phyloP scores from a whole-genome alignment of 2,329 filamentous ascomycete genomes.

The Pyricularia grisea region DNA sequence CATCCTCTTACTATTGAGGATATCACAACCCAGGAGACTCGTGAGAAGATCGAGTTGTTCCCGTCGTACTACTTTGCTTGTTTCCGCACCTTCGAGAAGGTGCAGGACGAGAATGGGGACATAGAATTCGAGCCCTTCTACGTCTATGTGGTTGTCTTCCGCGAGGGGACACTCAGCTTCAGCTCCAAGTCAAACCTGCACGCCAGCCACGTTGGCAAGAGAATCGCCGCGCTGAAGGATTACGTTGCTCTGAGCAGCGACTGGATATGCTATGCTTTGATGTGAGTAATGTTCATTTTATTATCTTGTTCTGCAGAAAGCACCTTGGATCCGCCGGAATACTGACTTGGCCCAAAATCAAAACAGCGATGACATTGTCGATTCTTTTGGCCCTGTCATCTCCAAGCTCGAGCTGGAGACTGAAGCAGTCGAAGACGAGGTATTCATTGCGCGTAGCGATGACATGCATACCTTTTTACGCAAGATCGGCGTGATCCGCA shows the following conservation, averaged over 20 bases:
- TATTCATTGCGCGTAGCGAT: constrained; percentile 84
- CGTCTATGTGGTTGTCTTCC: constrained; percentile 93
- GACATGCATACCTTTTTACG: constrained; percentile 83
- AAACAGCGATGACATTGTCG: constrained; percentile 86
- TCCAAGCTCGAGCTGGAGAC: constrained; percentile 79
- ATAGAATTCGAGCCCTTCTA: constrained; percentile 91
- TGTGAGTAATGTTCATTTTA: constrained; percentile 47
- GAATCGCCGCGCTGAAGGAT: constrained; percentile 87
- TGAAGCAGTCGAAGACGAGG: constrained; percentile 88
- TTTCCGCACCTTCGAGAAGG: constrained; percentile 82
- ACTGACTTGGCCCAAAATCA: constrained; percentile 13
- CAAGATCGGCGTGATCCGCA: constrained; percentile 81
- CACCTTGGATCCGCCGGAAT: not conserved
- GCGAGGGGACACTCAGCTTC: constrained; percentile 90
- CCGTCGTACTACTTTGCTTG: constrained; percentile 97
- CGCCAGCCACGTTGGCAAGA: constrained; percentile 77
- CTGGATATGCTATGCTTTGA: constrained; percentile 98
- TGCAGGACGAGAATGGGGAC: constrained; percentile 67
- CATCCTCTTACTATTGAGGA: constrained; percentile 95
- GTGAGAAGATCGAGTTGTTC: constrained; percentile 97
- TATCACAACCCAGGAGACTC: constrained; percentile 88
- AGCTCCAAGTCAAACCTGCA: constrained; percentile 84
- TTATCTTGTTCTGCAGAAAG: not conserved
- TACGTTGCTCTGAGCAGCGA: constrained; percentile 92
- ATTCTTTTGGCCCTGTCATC: constrained; percentile 87